phyloP scores from a whole-genome alignment of 306 rosid species.

The Prunus padus region DNA sequence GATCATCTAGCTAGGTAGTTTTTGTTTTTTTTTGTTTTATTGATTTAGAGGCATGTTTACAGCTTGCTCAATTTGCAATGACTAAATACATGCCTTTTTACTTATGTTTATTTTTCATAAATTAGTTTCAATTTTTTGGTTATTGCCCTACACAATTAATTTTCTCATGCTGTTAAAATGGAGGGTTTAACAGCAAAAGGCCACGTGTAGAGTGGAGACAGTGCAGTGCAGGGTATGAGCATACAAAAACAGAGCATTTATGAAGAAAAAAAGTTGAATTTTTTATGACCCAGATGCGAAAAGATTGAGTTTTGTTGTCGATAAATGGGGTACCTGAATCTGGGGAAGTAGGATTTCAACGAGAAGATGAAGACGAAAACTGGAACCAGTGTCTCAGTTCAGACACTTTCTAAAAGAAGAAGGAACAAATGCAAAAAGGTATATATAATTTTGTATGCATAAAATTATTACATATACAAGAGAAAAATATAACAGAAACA shows the following conservation, averaged over 20 bases:
- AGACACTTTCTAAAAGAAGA: no score
- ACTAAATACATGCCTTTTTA: no score
- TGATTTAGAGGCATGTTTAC: no score
- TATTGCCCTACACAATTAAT: no score
- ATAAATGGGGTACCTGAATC: constrained; percentile 46
- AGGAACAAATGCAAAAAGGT: no score
- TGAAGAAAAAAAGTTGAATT: constrained; percentile 7
- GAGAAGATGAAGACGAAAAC: constrained; percentile 18
- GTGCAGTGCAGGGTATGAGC: no score
- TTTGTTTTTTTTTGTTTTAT: background rate
- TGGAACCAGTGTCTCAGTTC: constrained; percentile 10
- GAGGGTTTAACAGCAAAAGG: background rate
- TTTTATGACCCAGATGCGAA: constrained; percentile 21
- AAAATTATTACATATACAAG: no score
- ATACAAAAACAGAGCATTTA: constrained; percentile 12
- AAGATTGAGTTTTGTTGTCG: background rate
- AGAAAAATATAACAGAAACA: no score
- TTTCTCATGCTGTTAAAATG: constrained; percentile 3
- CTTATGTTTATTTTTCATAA: no score
- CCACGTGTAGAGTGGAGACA: constrained; percentile 32
- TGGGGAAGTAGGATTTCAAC: constrained; percentile 17
- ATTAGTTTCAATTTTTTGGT: no score
- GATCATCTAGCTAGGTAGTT: background rate
- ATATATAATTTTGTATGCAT: no score
- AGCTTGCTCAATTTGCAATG: no score